Percentiles rank a stretch among this genome's conserved stretches.
phyloP scores from a whole-genome alignment of 75 land plant genomes.

The Pinus albicaulis region DNA sequence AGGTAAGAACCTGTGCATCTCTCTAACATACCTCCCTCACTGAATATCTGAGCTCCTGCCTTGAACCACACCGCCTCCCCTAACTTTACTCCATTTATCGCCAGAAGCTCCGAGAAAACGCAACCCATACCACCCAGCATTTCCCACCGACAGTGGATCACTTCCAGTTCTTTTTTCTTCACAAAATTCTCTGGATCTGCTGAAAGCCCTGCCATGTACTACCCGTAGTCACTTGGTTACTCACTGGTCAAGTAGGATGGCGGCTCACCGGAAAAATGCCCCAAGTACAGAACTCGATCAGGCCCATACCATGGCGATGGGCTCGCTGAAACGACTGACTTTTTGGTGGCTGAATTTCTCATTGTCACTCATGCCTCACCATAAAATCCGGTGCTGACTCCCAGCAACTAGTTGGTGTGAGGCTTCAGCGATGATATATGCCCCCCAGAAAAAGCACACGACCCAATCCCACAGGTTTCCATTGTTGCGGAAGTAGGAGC shows the following conservation, averaged over 20 bases:
- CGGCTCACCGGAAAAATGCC: constrained; percentile 55
- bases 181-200: constrained; percentile 74
- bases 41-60: constrained; percentile 81
- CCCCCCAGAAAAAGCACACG: no score
- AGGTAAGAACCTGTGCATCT: no score
- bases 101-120: constrained; percentile 62
- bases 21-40: constrained; percentile 77
- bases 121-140: constrained; percentile 67
- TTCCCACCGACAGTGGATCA: constrained; percentile 60
- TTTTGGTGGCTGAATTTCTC: constrained; percentile 13
- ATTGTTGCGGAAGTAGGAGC: no score
- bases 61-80: constrained; percentile 87
- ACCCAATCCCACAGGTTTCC: no score
- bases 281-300: constrained; percentile 69
- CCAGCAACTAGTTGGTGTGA: no score
- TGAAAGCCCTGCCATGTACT: constrained; percentile 76
- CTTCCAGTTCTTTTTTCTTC: constrained; percentile 61
- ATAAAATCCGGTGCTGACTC: constrained; percentile 27
- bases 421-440: no score
- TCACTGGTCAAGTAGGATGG: constrained; percentile 72
- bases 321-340: constrained; percentile 20
- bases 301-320: constrained; percentile 64
- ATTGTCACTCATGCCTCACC: neutral
- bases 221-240: constrained; percentile 85
- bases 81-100: constrained; percentile 64